A percentile compares a stretch with the other conserved stretches of the same genome.
These are phyloP conservation scores for Prunus fruticosa DNA, from an alignment of 306 rosid species.

Conservation along the genomic window DNA sequence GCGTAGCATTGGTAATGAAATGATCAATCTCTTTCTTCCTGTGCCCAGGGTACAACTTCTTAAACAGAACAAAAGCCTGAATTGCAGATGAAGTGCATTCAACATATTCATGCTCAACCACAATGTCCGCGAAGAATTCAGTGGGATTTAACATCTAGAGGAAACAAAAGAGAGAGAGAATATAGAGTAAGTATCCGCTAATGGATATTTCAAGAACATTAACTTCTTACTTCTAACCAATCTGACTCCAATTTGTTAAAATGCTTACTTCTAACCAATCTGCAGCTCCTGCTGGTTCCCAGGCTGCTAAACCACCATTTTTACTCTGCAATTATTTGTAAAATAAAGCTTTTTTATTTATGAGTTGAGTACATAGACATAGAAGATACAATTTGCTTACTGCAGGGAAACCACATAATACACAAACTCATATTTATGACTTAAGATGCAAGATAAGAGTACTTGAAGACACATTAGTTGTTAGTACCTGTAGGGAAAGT, in stretches of 20 bases:
- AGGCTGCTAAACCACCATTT: conserved; percentile 60
- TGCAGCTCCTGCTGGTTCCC: conserved; percentile 60
- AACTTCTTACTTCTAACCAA: not conserved
- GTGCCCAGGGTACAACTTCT: no score
- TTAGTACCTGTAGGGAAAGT: conserved; percentile 64
- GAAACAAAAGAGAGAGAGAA: not conserved
- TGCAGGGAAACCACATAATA: not conserved
- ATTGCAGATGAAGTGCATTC: conserved; percentile 9
- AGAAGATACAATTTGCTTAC: no score
- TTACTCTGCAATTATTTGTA: conserved; percentile 41
- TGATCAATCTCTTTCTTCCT: no score
- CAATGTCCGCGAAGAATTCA: not conserved
- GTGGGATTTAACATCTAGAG: conserved; percentile 5
- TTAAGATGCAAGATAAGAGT: no score
- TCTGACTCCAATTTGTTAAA: not conserved
- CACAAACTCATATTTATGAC: no score
- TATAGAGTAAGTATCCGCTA: no score
- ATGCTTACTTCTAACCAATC: conserved; percentile 5
- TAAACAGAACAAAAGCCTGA: no score
- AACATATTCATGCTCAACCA: conserved; percentile 11
- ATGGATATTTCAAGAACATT: no score
- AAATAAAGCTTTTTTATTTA: no score
- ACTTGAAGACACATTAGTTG: not conserved
- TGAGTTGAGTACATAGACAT: no score
- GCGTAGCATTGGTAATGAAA: not conserved